Base-by-base conservation (phyloP, 441 rosid genomes). In the Pelargonium myrrhifolium region DNA sequence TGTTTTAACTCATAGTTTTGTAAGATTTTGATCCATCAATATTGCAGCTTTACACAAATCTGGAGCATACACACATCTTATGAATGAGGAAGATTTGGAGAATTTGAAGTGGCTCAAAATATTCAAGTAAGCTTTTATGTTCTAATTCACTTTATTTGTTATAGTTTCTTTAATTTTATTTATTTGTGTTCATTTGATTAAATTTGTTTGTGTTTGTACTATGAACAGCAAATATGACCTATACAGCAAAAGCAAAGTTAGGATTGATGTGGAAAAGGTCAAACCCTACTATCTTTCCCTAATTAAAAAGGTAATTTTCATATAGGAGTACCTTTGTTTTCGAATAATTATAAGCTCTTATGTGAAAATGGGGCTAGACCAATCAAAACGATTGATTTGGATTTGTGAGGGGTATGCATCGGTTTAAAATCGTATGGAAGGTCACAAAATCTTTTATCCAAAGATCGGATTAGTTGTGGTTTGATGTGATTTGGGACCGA, bases 161-260 rank as follows among this genome's bases (percentile, higher is more conserved):
- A 47, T 1, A 21, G 22, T 42, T 2, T 10, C 0, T 3, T 28
- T 10, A 35, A 15, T 1, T 60, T 2, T 28, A 28, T 28, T 2
- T 28, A 28, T 28, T 28, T 28, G 35, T 3, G 28, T 24, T 24
- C 28, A 24, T 24, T 1, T 24, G 28, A 24, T 24, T 24, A 1
- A 24, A 1, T 24, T 28, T 28, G 35, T 28, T 28, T 28, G 35
- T 28, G 35, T 28, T 28, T 28, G 35, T 0, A 66, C 42, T 60
- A 37, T 45, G 80, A 4, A 28, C 78, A 88, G 95, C 88, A 89
- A 89, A 71, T 92, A 88, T 72, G 98, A 89, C 70, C 88, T 92
- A 9, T 92, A 93, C 68, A 90, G 97, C 78, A 90, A 88, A 82
- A 90, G 97, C 83, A 90, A 85, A 75, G 87, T 81, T 14, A 83